A percentile compares a stretch with the other conserved stretches of the same genome.
These are phyloP conservation scores for Blastobotrys buckinghamii DNA, from an alignment of 1,139 yeast genomes.

Conservation along the genomic window DNA sequence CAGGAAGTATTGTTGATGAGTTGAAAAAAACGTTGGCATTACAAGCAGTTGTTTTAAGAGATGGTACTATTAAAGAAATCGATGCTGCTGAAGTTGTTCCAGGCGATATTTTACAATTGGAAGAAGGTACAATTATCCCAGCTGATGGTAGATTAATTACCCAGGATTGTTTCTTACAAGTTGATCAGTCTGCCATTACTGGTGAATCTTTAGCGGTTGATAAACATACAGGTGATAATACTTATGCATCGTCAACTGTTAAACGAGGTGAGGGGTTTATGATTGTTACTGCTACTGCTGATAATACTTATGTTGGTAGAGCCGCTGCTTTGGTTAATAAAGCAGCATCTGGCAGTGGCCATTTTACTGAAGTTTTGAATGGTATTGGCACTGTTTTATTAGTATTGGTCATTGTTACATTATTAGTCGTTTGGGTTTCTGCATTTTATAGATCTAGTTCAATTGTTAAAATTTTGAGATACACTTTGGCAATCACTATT, in stretches of 20 bases:
- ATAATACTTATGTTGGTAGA: conserved; percentile 86
- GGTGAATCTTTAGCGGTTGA: conserved; percentile 98
- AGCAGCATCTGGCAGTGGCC: conserved; percentile 92
- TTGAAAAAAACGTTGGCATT: conserved; percentile 39
- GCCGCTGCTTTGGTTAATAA: conserved; percentile 96
- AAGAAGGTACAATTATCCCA: conserved; percentile 75
- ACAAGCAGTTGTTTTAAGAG: conserved; percentile 59
- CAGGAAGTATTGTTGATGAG: conserved; percentile 43
- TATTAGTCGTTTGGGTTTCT: conserved; percentile 88
- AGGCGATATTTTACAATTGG: conserved; percentile 72
- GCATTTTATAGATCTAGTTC: conserved; percentile 90
- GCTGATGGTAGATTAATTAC: conserved; percentile 93
- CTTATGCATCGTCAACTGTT: conserved; percentile 92
- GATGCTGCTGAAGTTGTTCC: conserved; percentile 70
- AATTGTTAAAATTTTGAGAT: conserved; percentile 88
- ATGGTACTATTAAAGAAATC: conserved; percentile 57
- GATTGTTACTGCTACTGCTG: conserved; percentile 96
- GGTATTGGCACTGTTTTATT: conserved; percentile 93
- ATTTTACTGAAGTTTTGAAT: conserved; percentile 95
- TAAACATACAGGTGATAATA: conserved; percentile 81
- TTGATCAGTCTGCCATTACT: conserved; percentile 96
- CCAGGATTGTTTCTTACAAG: conserved; percentile 84
- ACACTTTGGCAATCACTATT: conserved; percentile 89
- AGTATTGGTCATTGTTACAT: conserved; percentile 82
- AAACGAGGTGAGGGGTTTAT: conserved; percentile 96